Base-by-base conservation (phyloP, 768 basidiomycete genomes). In the Kwoniella pini region DNA sequence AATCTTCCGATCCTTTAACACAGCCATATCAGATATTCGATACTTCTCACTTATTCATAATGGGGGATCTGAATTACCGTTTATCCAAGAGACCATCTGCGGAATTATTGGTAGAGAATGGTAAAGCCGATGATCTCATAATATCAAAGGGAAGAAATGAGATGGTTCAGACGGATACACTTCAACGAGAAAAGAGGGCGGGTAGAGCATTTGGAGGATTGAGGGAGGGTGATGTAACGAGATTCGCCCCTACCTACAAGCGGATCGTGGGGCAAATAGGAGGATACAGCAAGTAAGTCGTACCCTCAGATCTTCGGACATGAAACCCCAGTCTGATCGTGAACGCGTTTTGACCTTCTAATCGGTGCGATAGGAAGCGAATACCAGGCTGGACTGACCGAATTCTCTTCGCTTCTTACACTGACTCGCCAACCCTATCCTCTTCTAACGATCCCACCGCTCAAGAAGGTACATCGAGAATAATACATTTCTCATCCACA, bases 1-100 rank as follows among this genome's bases (percentile, higher is more conserved):
- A 85, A 9, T 81, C 89, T 2, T 77, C 80, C 2, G 75, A 79
- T 9, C 77, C 82, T 0, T 79, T 81, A 4, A 84, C 85, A 48
- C 88, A 86, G n/a, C 50, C 65, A 36, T 44, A 63, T 40, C 63
- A 64, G 11, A 84, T 97, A 45, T 92, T 89, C 80, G 82, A 86
- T 43, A 88, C 92, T 0, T 90, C 91, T 12, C 91, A 97, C 76
- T 82, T 96, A 0, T 96, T 97, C 82, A 83, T 96, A 75, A 83
- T 96, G 31, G 95, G 95, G 5, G 94, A 97, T 79, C 84, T 96
- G 63, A 97, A 97, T 79, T 96, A 93, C 78, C 86, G 93, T 15
- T 77, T 98, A 1, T 40, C 55, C 6, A 51, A 60, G 42, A 42
- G 61, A 64, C 82, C 44, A 17, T 39, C 57, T 10, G 48, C 52